Base-by-base conservation (phyloP, 495 filamentous ascomycete species). In the Xylaria grammica region DNA sequence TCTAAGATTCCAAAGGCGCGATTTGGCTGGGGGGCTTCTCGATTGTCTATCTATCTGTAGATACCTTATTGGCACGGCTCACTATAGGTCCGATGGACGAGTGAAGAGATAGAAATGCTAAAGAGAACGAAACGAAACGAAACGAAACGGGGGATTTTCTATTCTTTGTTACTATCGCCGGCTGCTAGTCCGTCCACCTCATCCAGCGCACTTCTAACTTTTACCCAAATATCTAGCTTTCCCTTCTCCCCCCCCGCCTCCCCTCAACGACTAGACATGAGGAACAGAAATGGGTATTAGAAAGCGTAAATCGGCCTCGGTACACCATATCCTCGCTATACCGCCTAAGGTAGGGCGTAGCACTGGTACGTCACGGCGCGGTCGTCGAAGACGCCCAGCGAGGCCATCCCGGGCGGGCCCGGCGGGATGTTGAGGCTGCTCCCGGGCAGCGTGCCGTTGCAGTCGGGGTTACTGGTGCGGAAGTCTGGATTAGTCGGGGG, bases 311-410 rank as follows among this genome's bases (percentile, higher is more conserved):
- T 19, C 40, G 5, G 17, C 17, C 17, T 13, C 17, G 4, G 7
- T 4, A 44, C 8, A 11, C 40, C 8, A 13, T 20, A 20, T 11
- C 19, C 7, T n/a, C 15, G 3, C 22, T 48, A 5, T 48, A 19
- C 22, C n/a, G n/a, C n/a, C n/a, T 8, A 54, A 46, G 48, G 36
- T n/a, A 63, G 24, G 19, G 58, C 24, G 56, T 61, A 64, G 46
- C 67, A 64, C 38, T 51, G 66, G 13, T 65, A 68, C 2, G 62
- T 36, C 4, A 64, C 65, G 13, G 65, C 65, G 9, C 65, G 55
- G 27, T 67, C 65, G 27, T 67, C 65, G 24, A 67, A 67, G 30
- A 26, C 30, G 8, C 61, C 65, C 22, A 67, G 17, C 1, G 46
- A 10, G 9, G 29, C 17, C 54, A 63, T 20, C 10, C 65, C 65